Percentiles rank a stretch among this genome's conserved stretches.
These are phyloP conservation scores for Polytolypa hystricis DNA, from an alignment of 2,329 filamentous ascomycete genomes.

Conservation along the genomic window DNA sequence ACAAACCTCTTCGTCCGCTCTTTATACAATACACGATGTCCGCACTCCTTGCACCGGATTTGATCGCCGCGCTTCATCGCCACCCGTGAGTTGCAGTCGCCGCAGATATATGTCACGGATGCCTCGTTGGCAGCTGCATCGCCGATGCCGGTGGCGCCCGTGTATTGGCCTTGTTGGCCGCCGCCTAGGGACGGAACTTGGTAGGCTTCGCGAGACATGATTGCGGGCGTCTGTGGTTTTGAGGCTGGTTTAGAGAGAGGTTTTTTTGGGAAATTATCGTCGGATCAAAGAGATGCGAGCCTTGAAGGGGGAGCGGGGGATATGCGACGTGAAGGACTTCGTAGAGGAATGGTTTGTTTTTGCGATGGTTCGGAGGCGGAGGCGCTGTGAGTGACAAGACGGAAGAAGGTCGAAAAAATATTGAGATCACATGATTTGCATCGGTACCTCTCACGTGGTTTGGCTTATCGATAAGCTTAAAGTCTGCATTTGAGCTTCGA, in stretches of 20 bases:
- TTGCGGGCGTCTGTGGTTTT: slow-evolving; percentile 6
- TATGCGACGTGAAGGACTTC: no score
- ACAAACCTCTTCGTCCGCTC: slow-evolving; percentile 90
- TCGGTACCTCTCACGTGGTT: no score
- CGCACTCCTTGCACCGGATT: slow-evolving; percentile 84
- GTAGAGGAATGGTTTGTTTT: no score
- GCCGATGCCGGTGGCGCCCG: slow-evolving; percentile 32
- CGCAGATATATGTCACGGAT: slow-evolving; percentile 61
- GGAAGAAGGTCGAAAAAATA: no score
- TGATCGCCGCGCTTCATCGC: slow-evolving; percentile 65
- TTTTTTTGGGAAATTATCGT: not conserved
- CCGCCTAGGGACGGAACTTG: slow-evolving; percentile 52
- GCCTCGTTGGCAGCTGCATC: slow-evolving; percentile 20
- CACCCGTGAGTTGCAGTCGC: slow-evolving; percentile 72
- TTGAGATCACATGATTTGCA: no score
- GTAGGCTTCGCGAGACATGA: slow-evolving; percentile 66
- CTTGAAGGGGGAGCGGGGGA: not conserved
- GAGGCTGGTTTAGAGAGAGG: not conserved
- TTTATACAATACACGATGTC: slow-evolving; percentile 93
- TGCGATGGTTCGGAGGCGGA: no score
- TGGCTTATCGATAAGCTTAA: no score
- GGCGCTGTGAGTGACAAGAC: no score
- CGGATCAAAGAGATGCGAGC: not conserved
- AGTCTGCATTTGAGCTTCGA: no score
- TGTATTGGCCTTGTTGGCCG: slow-evolving; percentile 30